Conservation (phyloP, 768 basidiomycete genomes). For the Auricularia cornea region DNA sequence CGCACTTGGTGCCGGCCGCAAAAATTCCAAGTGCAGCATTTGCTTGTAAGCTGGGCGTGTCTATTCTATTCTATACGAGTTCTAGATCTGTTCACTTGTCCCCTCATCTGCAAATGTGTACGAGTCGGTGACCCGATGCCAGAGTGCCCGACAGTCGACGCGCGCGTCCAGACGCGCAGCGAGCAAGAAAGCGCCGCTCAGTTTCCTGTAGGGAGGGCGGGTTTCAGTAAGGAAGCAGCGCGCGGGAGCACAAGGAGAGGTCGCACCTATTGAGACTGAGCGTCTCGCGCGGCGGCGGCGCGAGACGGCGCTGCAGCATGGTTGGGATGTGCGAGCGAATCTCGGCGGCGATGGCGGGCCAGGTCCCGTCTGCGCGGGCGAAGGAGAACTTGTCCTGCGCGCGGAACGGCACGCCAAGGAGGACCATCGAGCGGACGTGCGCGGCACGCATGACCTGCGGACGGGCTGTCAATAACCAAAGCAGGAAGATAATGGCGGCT, state of each 20-base stretch:
- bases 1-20: too few species aligned
- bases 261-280: constrained; percentile 86
- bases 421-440: constrained; percentile 72
- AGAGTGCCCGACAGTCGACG: constrained; percentile 65
- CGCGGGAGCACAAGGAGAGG: too few species aligned
- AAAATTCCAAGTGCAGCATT: too few species aligned
- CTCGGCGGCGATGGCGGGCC: constrained; percentile 63
- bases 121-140: constrained; percentile 54
- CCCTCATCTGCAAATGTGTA: constrained; percentile 22
- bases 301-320: constrained; percentile 82
- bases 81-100: too few species aligned
- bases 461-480: background rate
- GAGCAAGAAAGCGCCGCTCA: constrained; percentile 75
- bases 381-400: constrained; percentile 69
- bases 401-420: constrained; percentile 83
- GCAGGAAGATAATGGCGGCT: background rate
- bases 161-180: constrained; percentile 66
- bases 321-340: constrained; percentile 79
- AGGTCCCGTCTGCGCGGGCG: constrained; percentile 39
- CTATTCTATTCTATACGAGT: too few species aligned
- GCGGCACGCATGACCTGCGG: constrained; percentile 74
- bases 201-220: constrained; percentile 64
- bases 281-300: constrained; percentile 89
- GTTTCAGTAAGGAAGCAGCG: too few species aligned
- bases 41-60: too few species aligned